These are phyloP conservation scores for Alternaria brassicae DNA, from an alignment of 2,329 filamentous ascomycete genomes.

Conservation along the genomic window DNA sequence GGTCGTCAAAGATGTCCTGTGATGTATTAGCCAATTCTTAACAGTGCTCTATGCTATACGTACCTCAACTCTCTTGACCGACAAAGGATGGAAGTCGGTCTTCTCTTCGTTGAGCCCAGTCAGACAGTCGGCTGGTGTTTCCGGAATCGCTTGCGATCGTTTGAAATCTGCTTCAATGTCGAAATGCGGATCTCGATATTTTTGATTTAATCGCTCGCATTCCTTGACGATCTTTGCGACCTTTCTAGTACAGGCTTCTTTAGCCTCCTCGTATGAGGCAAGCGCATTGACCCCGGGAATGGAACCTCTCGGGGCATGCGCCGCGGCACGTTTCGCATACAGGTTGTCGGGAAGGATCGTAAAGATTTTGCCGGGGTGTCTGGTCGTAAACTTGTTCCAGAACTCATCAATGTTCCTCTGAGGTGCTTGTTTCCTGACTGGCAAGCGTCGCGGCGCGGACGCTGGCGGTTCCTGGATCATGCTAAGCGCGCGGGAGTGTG, in stretches of 20 bases:
- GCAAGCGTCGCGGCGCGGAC: constrained; percentile 27
- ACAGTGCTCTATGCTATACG: not conserved
- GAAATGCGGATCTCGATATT: constrained; percentile 86
- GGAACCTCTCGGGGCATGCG: constrained; percentile 60
- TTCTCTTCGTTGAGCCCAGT: constrained; percentile 54
- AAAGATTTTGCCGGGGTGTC: constrained; percentile 74
- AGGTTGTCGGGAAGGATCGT: constrained; percentile 73
- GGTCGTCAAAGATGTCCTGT: constrained; percentile 80
- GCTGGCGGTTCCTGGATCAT: constrained; percentile 40
- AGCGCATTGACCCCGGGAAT: constrained; percentile 68
- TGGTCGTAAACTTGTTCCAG: constrained; percentile 73
- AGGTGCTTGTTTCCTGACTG: constrained; percentile 61
- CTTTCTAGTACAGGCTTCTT: constrained; percentile 69
- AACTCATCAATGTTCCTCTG: constrained; percentile 75
- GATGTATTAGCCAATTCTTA: constrained; percentile 16
- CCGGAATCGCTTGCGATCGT: constrained; percentile 42
- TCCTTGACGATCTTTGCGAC: constrained; percentile 66
- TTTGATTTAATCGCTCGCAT: constrained; percentile 80
- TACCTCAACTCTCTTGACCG: constrained; percentile 73
- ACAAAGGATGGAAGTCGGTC: constrained; percentile 65
- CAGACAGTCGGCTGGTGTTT: constrained; percentile 57
- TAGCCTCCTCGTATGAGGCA: constrained; percentile 76
- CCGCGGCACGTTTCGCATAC: constrained; percentile 67
- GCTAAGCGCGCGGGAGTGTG: constrained; percentile 47
- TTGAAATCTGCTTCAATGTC: constrained; percentile 82